phyloP scores from a whole-genome alignment of 352 stramenopile genomes.

The Pythium periplocum region DNA sequence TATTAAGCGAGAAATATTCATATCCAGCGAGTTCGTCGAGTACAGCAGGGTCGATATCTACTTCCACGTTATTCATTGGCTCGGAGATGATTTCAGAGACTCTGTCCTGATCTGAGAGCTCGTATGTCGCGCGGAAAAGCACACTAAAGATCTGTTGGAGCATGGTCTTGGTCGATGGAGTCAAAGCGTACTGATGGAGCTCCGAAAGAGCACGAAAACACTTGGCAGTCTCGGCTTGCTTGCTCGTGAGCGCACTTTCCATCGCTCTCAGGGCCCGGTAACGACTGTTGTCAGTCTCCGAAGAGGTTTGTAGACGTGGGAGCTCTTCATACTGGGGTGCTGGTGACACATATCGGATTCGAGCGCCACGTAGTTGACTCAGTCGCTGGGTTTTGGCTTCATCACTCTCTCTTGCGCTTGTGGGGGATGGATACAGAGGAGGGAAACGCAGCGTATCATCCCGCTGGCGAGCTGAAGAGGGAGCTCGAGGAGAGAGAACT shows the following conservation, averaged over 20 bases:
- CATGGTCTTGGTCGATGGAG: constrained; percentile 23
- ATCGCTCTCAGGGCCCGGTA: constrained; percentile 82
- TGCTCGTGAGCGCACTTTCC: constrained; percentile 30
- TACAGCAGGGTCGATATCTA: constrained; percentile 6
- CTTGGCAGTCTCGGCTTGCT: constrained; percentile 18
- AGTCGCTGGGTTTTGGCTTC: constrained; percentile 3
- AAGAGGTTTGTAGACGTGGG: constrained; percentile 33
- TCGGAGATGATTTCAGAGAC: background rate
- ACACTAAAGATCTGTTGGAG: constrained; percentile 19
- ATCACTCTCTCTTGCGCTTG: constrained; percentile 4
- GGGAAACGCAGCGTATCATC: too few relatives aligned
- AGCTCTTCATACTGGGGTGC: background rate
- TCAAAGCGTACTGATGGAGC: constrained; percentile 18
- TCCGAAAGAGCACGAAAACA: constrained; percentile 28
- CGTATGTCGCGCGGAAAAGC: constrained; percentile 20
- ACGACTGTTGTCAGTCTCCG: constrained; percentile 67
- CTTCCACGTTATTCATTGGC: background rate
- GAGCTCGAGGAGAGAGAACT: too few relatives aligned
- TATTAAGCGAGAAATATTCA: constrained; percentile 27
- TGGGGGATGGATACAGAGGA: too few relatives aligned
- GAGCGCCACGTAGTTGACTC: background rate
- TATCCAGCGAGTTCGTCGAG: constrained; percentile 10
- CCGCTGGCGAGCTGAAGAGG: too few relatives aligned
- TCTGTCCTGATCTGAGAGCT: background rate
- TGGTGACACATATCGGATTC: constrained; percentile 9